Conservation (phyloP, 345 rosid species). For the Acer negundo region DNA sequence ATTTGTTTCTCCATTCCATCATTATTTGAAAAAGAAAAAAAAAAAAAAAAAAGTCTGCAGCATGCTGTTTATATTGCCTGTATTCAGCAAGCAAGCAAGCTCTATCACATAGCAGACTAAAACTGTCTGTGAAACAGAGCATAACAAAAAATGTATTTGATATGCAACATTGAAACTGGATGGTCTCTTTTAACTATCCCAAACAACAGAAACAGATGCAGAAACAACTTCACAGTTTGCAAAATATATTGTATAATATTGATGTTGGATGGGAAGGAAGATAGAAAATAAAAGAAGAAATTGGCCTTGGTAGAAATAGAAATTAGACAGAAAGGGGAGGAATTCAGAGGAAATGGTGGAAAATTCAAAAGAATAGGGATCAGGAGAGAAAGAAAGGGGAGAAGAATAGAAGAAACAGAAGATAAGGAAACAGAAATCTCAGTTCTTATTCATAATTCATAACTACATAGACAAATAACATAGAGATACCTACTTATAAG, state of each 20-base stretch:
- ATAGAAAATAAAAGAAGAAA: neutral
- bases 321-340: neutral
- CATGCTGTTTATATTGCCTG: neutral
- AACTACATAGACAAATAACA: neutral
- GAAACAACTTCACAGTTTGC: neutral
- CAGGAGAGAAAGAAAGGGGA: neutral
- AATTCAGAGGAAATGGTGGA: neutral
- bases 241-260: neutral
- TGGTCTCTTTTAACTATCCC: neutral
- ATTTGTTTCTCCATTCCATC: neutral
- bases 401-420: neutral
- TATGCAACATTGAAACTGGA: slow-evolving; percentile 6
- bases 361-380: neutral
- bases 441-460: neutral
- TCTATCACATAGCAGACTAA: neutral
- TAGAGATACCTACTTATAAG: neutral
- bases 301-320: neutral
- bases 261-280: neutral
- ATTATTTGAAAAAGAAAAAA: neutral
- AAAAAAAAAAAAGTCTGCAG: neutral
- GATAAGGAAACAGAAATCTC: neutral
- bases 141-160: slow-evolving; percentile 4
- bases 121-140: neutral
- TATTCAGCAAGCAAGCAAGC: neutral
- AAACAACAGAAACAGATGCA: slow-evolving; percentile 7